Conservation (phyloP, 1,139 yeast genomes). For the Ogataea hybrid region DNA sequence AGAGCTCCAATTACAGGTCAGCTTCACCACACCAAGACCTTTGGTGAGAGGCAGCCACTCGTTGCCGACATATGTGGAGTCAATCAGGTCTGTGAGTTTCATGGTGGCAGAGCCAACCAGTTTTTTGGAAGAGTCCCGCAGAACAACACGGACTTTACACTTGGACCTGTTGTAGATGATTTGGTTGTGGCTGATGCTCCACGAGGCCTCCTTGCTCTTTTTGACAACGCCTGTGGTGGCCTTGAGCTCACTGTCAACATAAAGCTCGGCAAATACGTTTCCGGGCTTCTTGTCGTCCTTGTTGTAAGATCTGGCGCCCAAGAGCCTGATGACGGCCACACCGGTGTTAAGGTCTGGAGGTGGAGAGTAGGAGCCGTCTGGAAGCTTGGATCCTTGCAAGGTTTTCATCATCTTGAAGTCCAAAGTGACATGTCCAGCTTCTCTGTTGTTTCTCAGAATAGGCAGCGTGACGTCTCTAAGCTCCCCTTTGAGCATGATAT, state of each 20-base stretch:
- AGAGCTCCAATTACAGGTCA: constrained; percentile 82
- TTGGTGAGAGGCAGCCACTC: constrained; percentile 68
- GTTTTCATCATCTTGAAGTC: constrained; percentile 79
- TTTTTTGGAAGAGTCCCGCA: constrained; percentile 55
- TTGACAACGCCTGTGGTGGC: constrained; percentile 57
- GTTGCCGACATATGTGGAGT: constrained; percentile 74
- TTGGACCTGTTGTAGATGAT: constrained; percentile 74
- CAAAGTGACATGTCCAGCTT: constrained; percentile 70
- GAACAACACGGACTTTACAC: constrained; percentile 60
- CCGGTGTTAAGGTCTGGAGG: constrained; percentile 96
- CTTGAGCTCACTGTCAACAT: constrained; percentile 58
- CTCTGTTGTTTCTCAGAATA: constrained; percentile 74
- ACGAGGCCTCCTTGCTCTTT: constrained; percentile 65
- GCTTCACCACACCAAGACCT: constrained; percentile 68
- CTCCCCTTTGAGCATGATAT: constrained; percentile 53
- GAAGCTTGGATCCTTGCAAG: constrained; percentile 67
- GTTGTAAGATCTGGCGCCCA: constrained; percentile 50
- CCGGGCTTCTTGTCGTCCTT: constrained; percentile 39
- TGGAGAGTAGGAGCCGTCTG: constrained; percentile 83
- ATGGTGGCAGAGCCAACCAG: constrained; percentile 62
- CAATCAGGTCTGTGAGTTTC: constrained; percentile 67
- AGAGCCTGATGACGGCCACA: constrained; percentile 59
- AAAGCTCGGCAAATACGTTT: constrained; percentile 70
- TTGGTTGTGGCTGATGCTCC: constrained; percentile 65
- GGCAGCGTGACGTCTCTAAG: constrained; percentile 53